phyloP scores from a whole-genome alignment of 768 basidiomycete genomes.

The Erythrobasidium yunnanense region DNA sequence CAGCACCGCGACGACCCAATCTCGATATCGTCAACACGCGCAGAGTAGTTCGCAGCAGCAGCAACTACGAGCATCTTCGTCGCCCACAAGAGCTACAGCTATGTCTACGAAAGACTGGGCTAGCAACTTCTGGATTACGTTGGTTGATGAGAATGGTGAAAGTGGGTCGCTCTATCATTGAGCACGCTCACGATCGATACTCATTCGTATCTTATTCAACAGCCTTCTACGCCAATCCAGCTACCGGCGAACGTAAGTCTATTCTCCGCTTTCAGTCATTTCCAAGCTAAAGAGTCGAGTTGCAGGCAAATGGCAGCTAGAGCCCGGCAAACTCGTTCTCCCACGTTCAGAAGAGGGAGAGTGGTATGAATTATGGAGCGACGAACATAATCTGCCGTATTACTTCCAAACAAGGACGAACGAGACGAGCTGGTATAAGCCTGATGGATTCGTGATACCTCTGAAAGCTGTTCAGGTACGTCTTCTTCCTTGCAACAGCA shows the following conservation, averaged over 20 bases:
- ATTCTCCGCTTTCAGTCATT: no score
- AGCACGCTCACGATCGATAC: background rate
- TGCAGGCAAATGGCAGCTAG: conserved; percentile 2
- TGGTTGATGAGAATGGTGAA: conserved; percentile 21
- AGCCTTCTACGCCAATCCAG: conserved; percentile 25
- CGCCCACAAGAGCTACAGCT: background rate
- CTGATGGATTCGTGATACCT: conserved; percentile 21
- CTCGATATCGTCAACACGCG: no score
- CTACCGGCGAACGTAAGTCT: conserved; percentile 13
- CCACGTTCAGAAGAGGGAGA: conserved; percentile 18
- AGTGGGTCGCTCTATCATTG: conserved; percentile 7
- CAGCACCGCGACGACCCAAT: no score
- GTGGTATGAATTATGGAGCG: conserved; percentile 25
- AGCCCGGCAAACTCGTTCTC: conserved; percentile 8
- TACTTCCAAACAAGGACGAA: conserved; percentile 11
- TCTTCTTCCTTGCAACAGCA: no score
- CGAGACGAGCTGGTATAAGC: conserved; percentile 26
- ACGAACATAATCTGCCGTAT: conserved; percentile 18
- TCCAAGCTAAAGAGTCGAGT: no score
- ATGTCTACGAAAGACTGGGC: conserved; percentile 22
- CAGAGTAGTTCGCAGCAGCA: no score
- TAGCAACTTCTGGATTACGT: conserved; percentile 21
- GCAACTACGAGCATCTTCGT: no score
- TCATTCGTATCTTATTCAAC: background rate
- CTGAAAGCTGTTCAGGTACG: conserved; percentile 22